Evolutionary conservation across 1,284 basidiomycete species (phyloP).

Genomic region (Cystobasidium pallidum): DNA sequence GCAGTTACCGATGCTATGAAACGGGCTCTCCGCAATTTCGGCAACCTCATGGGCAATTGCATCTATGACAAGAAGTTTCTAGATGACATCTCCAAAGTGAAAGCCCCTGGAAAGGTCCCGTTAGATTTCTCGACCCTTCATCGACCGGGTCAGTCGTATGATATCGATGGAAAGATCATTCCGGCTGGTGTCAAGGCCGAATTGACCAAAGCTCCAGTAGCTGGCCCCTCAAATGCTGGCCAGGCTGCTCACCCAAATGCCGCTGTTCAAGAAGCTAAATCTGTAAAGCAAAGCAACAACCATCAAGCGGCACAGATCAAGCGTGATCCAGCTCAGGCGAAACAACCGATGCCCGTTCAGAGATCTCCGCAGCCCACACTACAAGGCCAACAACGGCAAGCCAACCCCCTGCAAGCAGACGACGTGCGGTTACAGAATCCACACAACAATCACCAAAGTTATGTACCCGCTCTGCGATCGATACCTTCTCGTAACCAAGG

Average conservation of each 20-base stretch:
- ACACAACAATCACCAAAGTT: neutral
- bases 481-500: neutral
- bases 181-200: slow-evolving; percentile 8
- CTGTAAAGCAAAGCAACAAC: neutral
- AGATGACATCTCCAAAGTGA: slow-evolving; percentile 81
- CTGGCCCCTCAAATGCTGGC: slow-evolving; percentile 35
- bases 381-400: slow-evolving; percentile 13
- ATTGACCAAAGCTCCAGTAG: slow-evolving; percentile 4
- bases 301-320: neutral
- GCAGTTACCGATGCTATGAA: slow-evolving; percentile 94
- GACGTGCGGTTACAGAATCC: no score
- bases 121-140: slow-evolving; percentile 74
- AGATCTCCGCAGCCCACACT: neutral
- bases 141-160: slow-evolving; percentile 56
- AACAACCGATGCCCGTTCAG: neutral
- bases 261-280: neutral
- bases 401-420: neutral
- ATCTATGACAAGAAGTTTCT: slow-evolving; percentile 90
- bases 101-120: slow-evolving; percentile 71
- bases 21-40: slow-evolving; percentile 86
- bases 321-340: neutral
- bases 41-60: slow-evolving; percentile 92
- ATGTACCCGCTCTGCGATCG: neutral
- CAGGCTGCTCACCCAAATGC: neutral
- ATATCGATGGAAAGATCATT: slow-evolving; percentile 7